Percentiles rank a stretch among this genome's conserved stretches.
phyloP scores from a whole-genome alignment of 768 basidiomycete genomes.

The Lanmaoa pseudosensibilis region DNA sequence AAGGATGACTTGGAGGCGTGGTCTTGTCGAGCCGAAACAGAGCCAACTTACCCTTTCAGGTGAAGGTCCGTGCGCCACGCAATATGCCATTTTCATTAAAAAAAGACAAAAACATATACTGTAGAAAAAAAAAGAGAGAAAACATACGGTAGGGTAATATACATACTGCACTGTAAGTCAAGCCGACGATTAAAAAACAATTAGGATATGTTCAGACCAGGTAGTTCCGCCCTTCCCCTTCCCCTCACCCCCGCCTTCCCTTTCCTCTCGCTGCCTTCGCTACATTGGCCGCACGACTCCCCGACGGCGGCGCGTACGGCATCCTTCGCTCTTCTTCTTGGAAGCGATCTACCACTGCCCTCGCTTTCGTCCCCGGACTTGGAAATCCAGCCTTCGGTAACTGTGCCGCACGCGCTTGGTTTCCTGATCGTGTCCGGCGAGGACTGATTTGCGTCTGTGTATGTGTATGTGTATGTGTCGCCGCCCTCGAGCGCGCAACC shows the following conservation, averaged over 20 bases:
- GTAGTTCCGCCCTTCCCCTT: too few relatives aligned
- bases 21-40: too few relatives aligned
- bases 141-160: background rate
- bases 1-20: background rate
- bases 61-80: slow-evolving; percentile 18
- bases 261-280: background rate
- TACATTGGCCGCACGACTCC: slow-evolving; percentile 10
- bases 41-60: slow-evolving; percentile 7
- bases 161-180: too few relatives aligned
- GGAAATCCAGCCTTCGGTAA: slow-evolving; percentile 7
- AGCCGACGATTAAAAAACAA: background rate
- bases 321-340: slow-evolving; percentile 1
- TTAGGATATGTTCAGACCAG: background rate
- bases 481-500: slow-evolving; percentile 12
- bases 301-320: slow-evolving; percentile 12
- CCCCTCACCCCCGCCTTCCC: background rate
- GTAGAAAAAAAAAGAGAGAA: too few relatives aligned
- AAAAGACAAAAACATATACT: background rate
- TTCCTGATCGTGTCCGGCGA: slow-evolving; percentile 8
- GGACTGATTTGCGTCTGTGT: background rate
- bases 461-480: background rate
- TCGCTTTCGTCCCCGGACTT: slow-evolving; percentile 16
- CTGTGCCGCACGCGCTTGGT: too few relatives aligned
- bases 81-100: too few relatives aligned
- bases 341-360: slow-evolving; percentile 11